Conservation (phyloP, 140 eudicot genomes). For the Flaveria floridana region DNA sequence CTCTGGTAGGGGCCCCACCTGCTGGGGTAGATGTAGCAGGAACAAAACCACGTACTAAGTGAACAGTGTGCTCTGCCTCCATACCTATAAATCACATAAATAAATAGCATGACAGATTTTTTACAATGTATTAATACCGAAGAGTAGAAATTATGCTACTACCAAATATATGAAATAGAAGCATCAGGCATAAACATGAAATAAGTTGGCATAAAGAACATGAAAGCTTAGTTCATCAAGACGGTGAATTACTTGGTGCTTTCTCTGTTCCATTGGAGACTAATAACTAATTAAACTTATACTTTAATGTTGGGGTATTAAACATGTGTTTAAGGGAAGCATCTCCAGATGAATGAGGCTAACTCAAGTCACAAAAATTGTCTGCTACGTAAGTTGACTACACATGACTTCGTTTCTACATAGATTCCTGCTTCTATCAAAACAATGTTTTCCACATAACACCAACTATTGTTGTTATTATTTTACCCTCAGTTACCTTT, state of each 20-base stretch:
- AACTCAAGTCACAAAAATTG: conserved; percentile 13
- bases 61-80: conserved; percentile 82
- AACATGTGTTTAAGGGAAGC: conserved; percentile 22
- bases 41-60: conserved; percentile 78
- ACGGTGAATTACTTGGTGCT: neutral
- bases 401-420: conserved; percentile 15
- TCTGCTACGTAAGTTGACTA: neutral
- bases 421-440: neutral
- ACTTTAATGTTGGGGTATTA: neutral
- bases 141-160: neutral
- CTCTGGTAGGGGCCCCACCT: conserved; percentile 34
- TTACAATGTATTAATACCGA: neutral
- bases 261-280: conserved; percentile 3
- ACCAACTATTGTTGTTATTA: neutral
- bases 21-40: conserved; percentile 53
- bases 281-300: neutral
- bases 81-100: conserved; percentile 43
- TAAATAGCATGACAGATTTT: neutral
- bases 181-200: neutral
- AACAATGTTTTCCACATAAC: neutral
- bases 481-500: neutral
- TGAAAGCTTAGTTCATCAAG: conserved; percentile 13
- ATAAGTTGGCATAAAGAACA: conserved; percentile 20
- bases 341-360: neutral
- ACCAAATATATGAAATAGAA: conserved; percentile 14